These are phyloP conservation scores for Wickerhamomyces xylosicus DNA, from an alignment of 805 yeast genomes.

Conservation along the genomic window DNA sequence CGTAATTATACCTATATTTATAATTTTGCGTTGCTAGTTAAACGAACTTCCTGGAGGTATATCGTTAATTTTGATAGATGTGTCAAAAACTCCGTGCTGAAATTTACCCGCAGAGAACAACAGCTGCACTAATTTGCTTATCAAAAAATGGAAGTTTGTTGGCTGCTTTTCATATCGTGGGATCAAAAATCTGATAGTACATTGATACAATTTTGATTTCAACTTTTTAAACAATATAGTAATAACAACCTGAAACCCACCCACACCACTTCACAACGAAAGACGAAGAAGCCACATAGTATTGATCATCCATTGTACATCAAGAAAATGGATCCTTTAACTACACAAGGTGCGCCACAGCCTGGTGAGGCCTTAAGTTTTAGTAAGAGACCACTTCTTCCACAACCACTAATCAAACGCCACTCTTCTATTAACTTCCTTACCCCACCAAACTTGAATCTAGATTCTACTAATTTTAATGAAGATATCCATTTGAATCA, in stretches of 20 bases:
- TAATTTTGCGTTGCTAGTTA: no score
- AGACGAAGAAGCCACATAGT: no score
- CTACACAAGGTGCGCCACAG: not conserved
- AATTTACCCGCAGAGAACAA: not conserved
- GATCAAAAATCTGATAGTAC: no score
- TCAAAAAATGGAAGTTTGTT: not conserved
- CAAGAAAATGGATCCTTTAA: constrained; percentile 3
- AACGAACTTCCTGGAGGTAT: not conserved
- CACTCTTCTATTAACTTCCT: not conserved
- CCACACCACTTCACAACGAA: no score
- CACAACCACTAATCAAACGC: not conserved
- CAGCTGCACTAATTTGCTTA: constrained; percentile 2
- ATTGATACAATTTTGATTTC: not conserved
- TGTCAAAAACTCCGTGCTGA: not conserved
- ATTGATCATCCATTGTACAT: no score
- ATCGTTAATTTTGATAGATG: no score
- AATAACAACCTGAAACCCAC: constrained; percentile 2
- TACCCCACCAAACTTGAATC: not conserved
- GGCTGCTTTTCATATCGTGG: not conserved
- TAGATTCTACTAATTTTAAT: constrained; percentile 4
- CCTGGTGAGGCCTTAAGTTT: constrained; percentile 14
- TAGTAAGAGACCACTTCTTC: constrained; percentile 16
- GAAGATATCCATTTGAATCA: not conserved
- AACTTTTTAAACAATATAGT: not conserved
- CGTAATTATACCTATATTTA: no score